Percentiles rank a stretch among this genome's conserved stretches.
Conservation (phyloP, 1,139 yeast genomes). For the Hyphopichia wangnamkhiaoensis region DNA sequence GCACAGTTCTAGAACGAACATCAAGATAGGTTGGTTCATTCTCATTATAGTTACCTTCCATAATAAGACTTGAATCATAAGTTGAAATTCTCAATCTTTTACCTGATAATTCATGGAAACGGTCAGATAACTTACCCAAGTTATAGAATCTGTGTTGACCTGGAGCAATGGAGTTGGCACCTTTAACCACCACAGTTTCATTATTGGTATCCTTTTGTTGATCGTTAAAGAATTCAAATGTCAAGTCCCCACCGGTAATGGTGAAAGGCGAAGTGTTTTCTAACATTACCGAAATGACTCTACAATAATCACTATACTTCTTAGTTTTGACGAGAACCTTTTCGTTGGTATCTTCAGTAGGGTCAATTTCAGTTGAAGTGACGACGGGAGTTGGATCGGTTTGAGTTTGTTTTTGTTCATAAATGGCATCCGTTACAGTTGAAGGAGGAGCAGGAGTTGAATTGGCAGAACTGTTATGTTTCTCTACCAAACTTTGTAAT, state of each 20-base stretch:
- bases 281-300: slow-evolving; percentile 28
- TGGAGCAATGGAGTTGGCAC: slow-evolving; percentile 28
- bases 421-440: too few species aligned
- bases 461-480: not conserved
- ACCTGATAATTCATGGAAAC: slow-evolving; percentile 17
- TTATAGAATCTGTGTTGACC: slow-evolving; percentile 33
- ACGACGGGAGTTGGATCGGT: not conserved
- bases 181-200: slow-evolving; percentile 24
- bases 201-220: slow-evolving; percentile 6
- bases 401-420: slow-evolving; percentile 1
- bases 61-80: slow-evolving; percentile 15
- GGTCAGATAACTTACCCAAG: slow-evolving; percentile 18
- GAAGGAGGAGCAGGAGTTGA: too few species aligned
- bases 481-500: slow-evolving; percentile 21
- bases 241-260: slow-evolving; percentile 33
- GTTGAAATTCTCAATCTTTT: slow-evolving; percentile 23
- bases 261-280: slow-evolving; percentile 23
- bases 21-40: slow-evolving; percentile 6
- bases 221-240: slow-evolving; percentile 24
- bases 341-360: not conserved
- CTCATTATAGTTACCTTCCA: slow-evolving; percentile 25
- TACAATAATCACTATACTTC: slow-evolving; percentile 20
- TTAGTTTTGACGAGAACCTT: slow-evolving; percentile 17
- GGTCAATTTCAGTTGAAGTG: not conserved
- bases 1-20: slow-evolving; percentile 1